Base-by-base conservation (phyloP, 495 filamentous ascomycete genomes). In the Schizothecium vesticola region DNA sequence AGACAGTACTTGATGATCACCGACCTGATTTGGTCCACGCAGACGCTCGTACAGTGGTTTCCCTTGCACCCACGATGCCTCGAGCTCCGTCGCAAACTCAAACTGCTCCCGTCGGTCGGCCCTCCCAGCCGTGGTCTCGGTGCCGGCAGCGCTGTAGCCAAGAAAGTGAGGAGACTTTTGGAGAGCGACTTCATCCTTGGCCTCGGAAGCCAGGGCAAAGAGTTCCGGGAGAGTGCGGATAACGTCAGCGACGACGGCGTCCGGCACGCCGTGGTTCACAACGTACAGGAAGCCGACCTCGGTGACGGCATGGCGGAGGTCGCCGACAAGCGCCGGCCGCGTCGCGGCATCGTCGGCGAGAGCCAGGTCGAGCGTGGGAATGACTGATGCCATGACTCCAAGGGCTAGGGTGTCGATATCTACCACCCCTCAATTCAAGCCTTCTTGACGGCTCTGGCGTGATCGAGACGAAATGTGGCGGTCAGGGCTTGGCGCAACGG, bases 211-310 rank as follows among this genome's bases (percentile, higher is more conserved):
- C 1, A 86, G 72, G 10, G 76, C 70, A 64, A 86, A 88, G 3
- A 86, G 76, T 2, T 61, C 64, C 22, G 84, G 83, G 3, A 86
- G 73, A 1, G 68, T 72, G 25, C 74, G 69, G 13, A 79, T 74
- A 21, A 88, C 72, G 24, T 74, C 75, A 2, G 75, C 59, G 55
- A 85, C 79, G 21, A 69, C 75, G 2, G 67, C 36, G 26, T 65
- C 29, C 6, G 80, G 72, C 19, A 86, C 81, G 16, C 76, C 78
- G 70, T 87, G 84, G 65, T 86, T 83, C 2, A 72, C 72, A 29
- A 88, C 70, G 68, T 87, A 86, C 10, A 87, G 75, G 63, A 87
- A 87, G 1, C 85, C 85, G 63, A 84, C 77, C 58, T 80, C 67
- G 56, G 79, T 82, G 59, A 86, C 70, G 25, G 83, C 84, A 43